phyloP scores from a whole-genome alignment of 371 early-diverging fungal species.

The Nematocida ironsii region DNA sequence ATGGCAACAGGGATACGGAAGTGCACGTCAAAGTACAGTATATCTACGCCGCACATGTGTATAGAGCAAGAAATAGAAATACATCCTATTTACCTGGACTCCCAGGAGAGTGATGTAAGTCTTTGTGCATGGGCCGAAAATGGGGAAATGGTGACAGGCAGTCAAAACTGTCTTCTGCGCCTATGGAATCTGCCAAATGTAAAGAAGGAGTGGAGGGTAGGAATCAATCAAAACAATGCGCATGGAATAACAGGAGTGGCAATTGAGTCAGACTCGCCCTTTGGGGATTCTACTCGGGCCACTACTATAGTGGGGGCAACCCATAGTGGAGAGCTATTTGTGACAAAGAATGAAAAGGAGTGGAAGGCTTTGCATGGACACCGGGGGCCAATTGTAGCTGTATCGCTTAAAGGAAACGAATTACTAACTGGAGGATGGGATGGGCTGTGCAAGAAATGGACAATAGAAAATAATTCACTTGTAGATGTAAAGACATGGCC shows the following conservation, averaged over 20 bases:
- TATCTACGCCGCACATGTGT: conserved; percentile 45
- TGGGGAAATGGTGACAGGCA: conserved; percentile 55
- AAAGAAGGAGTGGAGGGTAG: conserved; percentile 41
- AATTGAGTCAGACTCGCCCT: conserved; percentile 44
- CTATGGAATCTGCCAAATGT: conserved; percentile 25
- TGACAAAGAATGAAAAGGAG: conserved; percentile 25
- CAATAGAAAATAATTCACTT: conserved; percentile 23
- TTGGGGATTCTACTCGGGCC: conserved; percentile 1
- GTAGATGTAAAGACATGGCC: conserved; percentile 35
- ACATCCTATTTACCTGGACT: conserved; percentile 23
- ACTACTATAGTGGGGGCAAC: conserved; percentile 43
- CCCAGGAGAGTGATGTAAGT: conserved; percentile 53
- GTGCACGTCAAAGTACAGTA: conserved; percentile 50
- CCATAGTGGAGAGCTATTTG: conserved; percentile 47
- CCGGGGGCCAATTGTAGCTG: conserved; percentile 49
- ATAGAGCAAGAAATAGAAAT: conserved; percentile 51
- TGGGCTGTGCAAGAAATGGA: conserved; percentile 50
- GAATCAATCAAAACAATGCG: conserved; percentile 44
- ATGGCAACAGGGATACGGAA: not conserved
- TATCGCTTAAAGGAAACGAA: conserved; percentile 33
- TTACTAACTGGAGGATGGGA: conserved; percentile 52
- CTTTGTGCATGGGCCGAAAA: conserved; percentile 51
- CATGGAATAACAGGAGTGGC: conserved; percentile 55
- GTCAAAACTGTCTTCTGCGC: conserved; percentile 40
- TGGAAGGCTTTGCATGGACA: conserved; percentile 38